A percentile compares a stretch with the other conserved stretches of the same genome.
Conservation (phyloP, 1,284 basidiomycete genomes). For the Heterobasidion occidentale region DNA sequence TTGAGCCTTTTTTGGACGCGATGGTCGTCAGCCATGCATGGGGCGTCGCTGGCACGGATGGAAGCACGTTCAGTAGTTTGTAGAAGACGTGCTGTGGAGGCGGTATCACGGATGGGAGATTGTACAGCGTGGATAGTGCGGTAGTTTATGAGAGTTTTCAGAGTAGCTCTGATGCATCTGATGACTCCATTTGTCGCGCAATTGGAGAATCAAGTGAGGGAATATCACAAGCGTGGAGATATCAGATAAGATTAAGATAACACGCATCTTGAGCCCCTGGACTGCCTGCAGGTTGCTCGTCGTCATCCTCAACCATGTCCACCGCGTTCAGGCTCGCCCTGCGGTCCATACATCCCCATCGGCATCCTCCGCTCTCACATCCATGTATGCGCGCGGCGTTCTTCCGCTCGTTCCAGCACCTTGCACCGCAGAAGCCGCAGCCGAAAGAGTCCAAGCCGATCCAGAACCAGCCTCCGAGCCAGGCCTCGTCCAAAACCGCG, state of each 20-base stretch:
- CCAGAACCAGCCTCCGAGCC: background rate
- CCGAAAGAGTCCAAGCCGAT: background rate
- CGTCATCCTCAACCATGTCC: background rate
- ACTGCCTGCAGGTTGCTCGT: too few species aligned
- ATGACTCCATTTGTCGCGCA: too few species aligned
- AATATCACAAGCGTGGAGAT: too few species aligned
- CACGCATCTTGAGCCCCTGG: too few species aligned
- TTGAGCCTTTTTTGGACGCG: conserved; percentile 63
- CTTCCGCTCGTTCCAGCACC: background rate
- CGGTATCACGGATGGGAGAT: conserved; percentile 46
- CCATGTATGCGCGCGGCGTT: background rate
- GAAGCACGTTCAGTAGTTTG: conserved; percentile 70
- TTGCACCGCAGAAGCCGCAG: background rate
- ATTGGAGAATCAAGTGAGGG: too few species aligned
- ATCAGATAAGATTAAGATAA: too few species aligned
- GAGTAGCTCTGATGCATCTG: too few species aligned
- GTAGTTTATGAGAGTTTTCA: background rate
- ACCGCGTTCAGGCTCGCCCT: background rate
- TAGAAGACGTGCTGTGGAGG: conserved; percentile 60
- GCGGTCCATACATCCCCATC: background rate
- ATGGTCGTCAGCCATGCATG: conserved; percentile 52
- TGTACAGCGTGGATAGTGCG: conserved; percentile 37
- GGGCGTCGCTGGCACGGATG: conserved; percentile 56
- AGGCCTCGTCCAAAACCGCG: background rate
- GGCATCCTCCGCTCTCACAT: background rate